phyloP scores from a whole-genome alignment of 768 basidiomycete genomes.

The Lactarius hengduanensis region DNA sequence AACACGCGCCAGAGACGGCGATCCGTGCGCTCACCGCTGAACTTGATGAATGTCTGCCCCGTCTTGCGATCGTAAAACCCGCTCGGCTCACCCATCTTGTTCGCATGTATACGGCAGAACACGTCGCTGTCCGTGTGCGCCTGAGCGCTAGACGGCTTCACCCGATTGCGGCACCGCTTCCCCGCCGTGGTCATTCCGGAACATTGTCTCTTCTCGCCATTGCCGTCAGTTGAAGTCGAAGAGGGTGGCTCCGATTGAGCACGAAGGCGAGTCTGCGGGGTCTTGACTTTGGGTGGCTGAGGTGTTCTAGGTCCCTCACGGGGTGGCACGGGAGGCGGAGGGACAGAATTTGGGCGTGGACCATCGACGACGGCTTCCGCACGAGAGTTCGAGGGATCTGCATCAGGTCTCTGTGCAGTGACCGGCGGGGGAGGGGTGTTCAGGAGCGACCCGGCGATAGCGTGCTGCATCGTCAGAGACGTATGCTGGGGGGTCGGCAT shows the following conservation, averaged over 20 bases:
- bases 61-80: conserved; percentile 58
- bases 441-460: conserved; percentile 27
- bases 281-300: conserved; percentile 13
- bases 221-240: conserved; percentile 28
- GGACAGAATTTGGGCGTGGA: conserved; percentile 3
- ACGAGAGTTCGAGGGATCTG: not conserved
- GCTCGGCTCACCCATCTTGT: conserved; percentile 48
- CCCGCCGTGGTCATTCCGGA: conserved; percentile 63
- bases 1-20: not conserved
- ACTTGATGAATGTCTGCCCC: conserved; percentile 51
- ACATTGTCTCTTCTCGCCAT: conserved; percentile 46
- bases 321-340: not conserved
- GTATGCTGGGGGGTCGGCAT: conserved; percentile 41
- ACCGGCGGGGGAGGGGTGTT: conserved; percentile 5
- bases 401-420: conserved; percentile 18
- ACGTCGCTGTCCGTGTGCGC: conserved; percentile 37
- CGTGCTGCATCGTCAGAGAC: conserved; percentile 42
- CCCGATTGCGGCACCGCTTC: conserved; percentile 51
- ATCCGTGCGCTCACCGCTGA: conserved; percentile 44
- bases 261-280: conserved; percentile 11
- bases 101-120: conserved; percentile 67
- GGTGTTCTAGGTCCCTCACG: conserved; percentile 19
- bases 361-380: not conserved
- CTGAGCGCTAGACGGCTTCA: conserved; percentile 44
- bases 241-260: conserved; percentile 29